Percentiles rank a stretch among this genome's conserved stretches.
Evolutionary conservation across 2,329 filamentous ascomycete species (phyloP).

Genomic region (Cytospora schulzeri): DNA sequence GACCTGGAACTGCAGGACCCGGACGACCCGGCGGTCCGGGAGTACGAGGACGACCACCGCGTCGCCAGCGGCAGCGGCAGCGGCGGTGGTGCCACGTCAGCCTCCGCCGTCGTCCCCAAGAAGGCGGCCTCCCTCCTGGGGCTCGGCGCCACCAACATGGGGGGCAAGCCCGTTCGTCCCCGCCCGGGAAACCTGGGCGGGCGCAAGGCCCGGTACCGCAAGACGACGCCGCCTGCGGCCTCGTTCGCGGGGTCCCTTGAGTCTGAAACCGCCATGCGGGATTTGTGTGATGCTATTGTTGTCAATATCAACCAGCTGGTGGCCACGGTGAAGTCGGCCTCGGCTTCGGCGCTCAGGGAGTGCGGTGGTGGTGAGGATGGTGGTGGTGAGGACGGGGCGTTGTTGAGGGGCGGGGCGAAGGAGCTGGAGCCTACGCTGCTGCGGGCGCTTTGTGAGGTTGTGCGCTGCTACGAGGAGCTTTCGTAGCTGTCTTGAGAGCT

Average conservation of each 20-base stretch:
- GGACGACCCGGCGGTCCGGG: conserved; percentile 20
- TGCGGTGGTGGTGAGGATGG: neutral
- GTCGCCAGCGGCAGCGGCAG: conserved; percentile 30
- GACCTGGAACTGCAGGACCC: conserved; percentile 26
- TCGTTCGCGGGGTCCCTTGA: conserved; percentile 12
- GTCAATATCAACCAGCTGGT: conserved; percentile 55
- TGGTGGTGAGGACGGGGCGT: conserved; percentile 10
- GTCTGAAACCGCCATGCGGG: conserved; percentile 42
- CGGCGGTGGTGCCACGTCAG: too few relatives aligned
- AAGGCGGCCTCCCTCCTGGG: conserved; percentile 57
- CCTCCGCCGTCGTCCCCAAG: conserved; percentile 48
- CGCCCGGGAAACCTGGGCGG: conserved; percentile 18
- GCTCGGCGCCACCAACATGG: conserved; percentile 38
- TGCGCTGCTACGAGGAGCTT: conserved; percentile 44
- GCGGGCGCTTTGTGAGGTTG: conserved; percentile 45
- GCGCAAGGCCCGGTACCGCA: conserved; percentile 29
- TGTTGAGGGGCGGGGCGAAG: conserved; percentile 24
- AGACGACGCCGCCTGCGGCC: conserved; percentile 5
- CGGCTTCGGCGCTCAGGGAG: conserved; percentile 10
- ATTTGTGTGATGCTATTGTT: conserved; percentile 52
- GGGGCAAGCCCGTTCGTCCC: conserved; percentile 27
- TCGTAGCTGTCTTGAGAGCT: neutral
- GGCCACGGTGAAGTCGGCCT: conserved; percentile 45
- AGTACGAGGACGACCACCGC: conserved; percentile 27
- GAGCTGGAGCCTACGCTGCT: conserved; percentile 42